Conservation (phyloP, 176 grass and related monocot species). For the Alloteropsis semialata region DNA sequence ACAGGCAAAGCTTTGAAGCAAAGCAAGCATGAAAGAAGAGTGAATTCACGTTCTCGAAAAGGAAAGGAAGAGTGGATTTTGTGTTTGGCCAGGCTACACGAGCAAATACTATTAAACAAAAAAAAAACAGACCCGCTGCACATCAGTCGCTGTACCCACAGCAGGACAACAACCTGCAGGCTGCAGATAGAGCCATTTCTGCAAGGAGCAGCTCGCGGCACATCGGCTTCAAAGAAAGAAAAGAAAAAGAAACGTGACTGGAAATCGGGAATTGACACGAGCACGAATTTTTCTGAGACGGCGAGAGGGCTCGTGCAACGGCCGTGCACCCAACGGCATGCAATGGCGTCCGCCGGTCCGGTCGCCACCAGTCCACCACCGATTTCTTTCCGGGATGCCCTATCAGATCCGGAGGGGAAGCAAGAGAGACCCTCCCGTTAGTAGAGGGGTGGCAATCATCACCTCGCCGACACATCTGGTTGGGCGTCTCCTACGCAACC, state of each 20-base stretch:
- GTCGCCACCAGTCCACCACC: neutral
- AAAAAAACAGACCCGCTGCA: neutral
- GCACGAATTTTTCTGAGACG: neutral
- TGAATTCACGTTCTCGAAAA: neutral
- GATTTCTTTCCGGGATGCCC: neutral
- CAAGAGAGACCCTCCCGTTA: too few species aligned
- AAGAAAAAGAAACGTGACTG: neutral
- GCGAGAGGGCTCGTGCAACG: neutral
- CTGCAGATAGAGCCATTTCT: neutral
- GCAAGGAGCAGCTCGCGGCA: neutral
- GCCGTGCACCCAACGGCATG: constrained; percentile 15
- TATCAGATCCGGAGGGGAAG: neutral
- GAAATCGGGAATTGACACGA: neutral
- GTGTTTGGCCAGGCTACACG: neutral
- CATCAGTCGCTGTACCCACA: neutral
- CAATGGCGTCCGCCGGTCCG: too few species aligned
- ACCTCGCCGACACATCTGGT: constrained; percentile 35
- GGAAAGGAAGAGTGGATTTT: neutral
- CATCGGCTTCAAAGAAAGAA: neutral
- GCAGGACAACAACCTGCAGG: too few species aligned
- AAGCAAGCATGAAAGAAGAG: neutral
- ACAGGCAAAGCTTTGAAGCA: neutral
- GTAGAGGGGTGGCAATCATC: constrained; percentile 58
- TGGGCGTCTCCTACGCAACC: constrained; percentile 37
- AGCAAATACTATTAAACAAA: neutral